Base-by-base conservation (phyloP, 2,329 filamentous ascomycete species). In the Penicillium sp. region DNA sequence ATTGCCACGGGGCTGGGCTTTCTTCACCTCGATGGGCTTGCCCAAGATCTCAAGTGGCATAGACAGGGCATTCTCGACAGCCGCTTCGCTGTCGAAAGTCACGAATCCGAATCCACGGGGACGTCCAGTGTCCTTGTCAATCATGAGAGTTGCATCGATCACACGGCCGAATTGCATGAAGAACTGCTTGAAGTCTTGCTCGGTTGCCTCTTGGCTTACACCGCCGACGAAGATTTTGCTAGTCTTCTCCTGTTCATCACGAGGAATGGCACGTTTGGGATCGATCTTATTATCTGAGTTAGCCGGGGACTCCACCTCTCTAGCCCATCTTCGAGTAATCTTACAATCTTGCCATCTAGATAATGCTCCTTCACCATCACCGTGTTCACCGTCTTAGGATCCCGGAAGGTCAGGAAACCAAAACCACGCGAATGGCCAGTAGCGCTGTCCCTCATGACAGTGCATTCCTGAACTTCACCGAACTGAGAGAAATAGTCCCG, bases 301-400 rank as follows among this genome's bases (percentile, higher is more conserved):
- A 44, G 41, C 22, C 10, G 23, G 9, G 10, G 8, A 10, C 10
- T 11, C 14, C 7, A 11, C 31, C 6, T 10, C 9, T 34, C 14
- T 18, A 18, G 4, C 2, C 3, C 14, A 37, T 10, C 9, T 9
- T 28, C 37, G n/a, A 18, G 22, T 13, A 16, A 35, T 49, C 87
- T 76, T 79, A 97, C 93, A 69, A 98, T 96, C 72, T 98, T 98
- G 52, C 93, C 93, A 66, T 98, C 93, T 18, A 98, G 79, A 60
- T 91, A 95, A 69, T 98, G 93, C 68, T 98, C 93, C 73, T 98
- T 98, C 53, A 98, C 93, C 93, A 98, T 98, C 55, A 98, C 93
- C 57, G 89, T 95, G 67, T 98, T 98, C 57, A 98, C 93, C 3
- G 89, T 95, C 74, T 95, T 95, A 39, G 93, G 86, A 64, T 98